phyloP scores from a whole-genome alignment of 2,329 filamentous ascomycete genomes.

The Neopestalotiopsis clavispora region DNA sequence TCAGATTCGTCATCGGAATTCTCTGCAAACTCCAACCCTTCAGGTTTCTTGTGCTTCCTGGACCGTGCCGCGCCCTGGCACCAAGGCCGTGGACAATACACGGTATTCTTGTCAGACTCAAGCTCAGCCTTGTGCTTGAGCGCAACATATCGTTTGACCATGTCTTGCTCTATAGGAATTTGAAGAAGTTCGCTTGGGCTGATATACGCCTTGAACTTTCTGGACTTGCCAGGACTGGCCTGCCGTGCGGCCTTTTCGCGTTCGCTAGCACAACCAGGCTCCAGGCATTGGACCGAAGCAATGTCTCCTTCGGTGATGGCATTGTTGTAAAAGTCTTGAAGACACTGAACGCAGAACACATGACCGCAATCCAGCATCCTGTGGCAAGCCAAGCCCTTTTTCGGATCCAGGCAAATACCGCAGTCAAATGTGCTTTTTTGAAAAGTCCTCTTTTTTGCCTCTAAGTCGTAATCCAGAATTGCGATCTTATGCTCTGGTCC shows the following conservation, averaged over 20 bases:
- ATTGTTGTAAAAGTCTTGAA: slow-evolving; percentile 88
- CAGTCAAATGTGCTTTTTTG: slow-evolving; percentile 87
- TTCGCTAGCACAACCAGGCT: slow-evolving; percentile 77
- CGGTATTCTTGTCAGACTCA: slow-evolving; percentile 87
- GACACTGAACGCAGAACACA: slow-evolving; percentile 87
- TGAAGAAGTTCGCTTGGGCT: slow-evolving; percentile 84
- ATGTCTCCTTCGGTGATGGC: slow-evolving; percentile 88
- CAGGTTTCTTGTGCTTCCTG: slow-evolving; percentile 73
- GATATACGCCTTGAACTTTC: slow-evolving; percentile 70
- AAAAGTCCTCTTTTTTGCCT: slow-evolving; percentile 75
- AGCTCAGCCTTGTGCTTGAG: slow-evolving; percentile 92
- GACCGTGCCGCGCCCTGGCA: slow-evolving; percentile 87
- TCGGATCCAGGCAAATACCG: slow-evolving; percentile 87
- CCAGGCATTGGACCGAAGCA: slow-evolving; percentile 77
- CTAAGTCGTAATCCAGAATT: slow-evolving; percentile 78
- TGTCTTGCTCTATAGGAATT: slow-evolving; percentile 72
- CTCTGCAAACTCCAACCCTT: slow-evolving; percentile 66
- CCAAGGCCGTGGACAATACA: slow-evolving; percentile 92
- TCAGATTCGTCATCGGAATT: slow-evolving; percentile 57
- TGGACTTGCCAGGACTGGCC: slow-evolving; percentile 46
- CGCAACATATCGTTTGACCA: slow-evolving; percentile 83
- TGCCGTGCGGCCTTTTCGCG: slow-evolving; percentile 42
- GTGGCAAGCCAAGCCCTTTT: slow-evolving; percentile 84
- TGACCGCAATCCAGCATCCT: slow-evolving; percentile 83
- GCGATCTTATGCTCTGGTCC: slow-evolving; percentile 67